Base-by-base conservation (phyloP, 208 protist species). In the Wallacemonas sp. region DNA sequence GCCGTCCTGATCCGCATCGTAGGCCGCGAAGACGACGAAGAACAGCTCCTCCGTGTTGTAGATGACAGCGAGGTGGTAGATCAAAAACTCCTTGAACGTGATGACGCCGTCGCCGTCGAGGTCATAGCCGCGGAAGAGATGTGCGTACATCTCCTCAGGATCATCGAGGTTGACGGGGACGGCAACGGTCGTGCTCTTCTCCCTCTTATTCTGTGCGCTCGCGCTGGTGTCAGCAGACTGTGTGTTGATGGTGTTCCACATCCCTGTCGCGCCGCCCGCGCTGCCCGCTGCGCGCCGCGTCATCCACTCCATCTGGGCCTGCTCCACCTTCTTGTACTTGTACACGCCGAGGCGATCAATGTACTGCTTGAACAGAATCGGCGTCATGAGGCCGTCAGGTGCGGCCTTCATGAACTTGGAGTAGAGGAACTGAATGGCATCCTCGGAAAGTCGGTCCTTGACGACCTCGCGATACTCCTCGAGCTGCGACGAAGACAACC, bases 1-100 rank as follows among this genome's bases (percentile, higher is more conserved):
- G n/a, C 94, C 95, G 47, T 96, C 87, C 9, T 85, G 81, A 68
- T 98, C 88, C n/a, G 85, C 76, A 78, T 98, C 96, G 76, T 97
- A 98, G 19, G 93, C 83, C 57, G 89, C 87, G 70, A 98, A 98
- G 29, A 96, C 79, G 33, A 98, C 79, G 41, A 83, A 71, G 62
- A 94, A 93, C 16, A 96, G 74, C 44, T 96, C 92, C 66, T 96
- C 88, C 21, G 88, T 94, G 65, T 78, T 90, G 79, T 93, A 95
- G 36, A 94, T 78, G 11, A 96, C 78, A 1, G 88, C 92, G 9
- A 95, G 67, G 60, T 96, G 92, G 70, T 94, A 96, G 0, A 90
- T 75, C 3, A 96, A 62, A 70, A 93, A 96, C 65, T 96, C 88
- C 46, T 90, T 87, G 71, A 96, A 96, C 21, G 88, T 89, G 65